Percentiles rank a stretch among this genome's conserved stretches.
phyloP scores from a whole-genome alignment of 2,329 filamentous ascomycete genomes.

The Sporothrix dimorphospora region DNA sequence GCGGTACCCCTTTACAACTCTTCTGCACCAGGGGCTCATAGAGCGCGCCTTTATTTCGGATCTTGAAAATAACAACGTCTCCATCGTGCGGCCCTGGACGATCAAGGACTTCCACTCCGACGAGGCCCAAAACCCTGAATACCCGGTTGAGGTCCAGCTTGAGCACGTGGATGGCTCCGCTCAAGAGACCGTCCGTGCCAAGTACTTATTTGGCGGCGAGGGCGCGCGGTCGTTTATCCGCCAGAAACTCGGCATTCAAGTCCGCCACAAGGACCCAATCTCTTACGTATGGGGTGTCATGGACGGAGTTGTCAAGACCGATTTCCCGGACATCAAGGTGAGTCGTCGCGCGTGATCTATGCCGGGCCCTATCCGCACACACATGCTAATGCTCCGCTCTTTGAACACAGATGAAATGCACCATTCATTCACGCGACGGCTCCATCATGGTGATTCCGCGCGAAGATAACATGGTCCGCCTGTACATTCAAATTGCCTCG shows the following conservation, averaged over 20 bases:
- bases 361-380: too few species aligned
- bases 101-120: conserved; percentile 65
- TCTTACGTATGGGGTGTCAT: conserved; percentile 77
- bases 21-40: conserved; percentile 72
- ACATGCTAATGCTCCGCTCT: conserved; percentile 30
- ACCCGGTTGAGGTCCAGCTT: conserved; percentile 79
- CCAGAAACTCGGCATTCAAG: conserved; percentile 67
- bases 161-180: conserved; percentile 73
- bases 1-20: conserved; percentile 70
- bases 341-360: background rate
- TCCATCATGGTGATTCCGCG: conserved; percentile 81
- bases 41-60: conserved; percentile 71
- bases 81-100: conserved; percentile 67
- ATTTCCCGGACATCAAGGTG: conserved; percentile 76
- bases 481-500: conserved; percentile 69
- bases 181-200: conserved; percentile 68
- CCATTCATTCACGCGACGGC: conserved; percentile 72
- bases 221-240: conserved; percentile 70
- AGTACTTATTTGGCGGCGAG: conserved; percentile 73
- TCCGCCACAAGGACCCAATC: conserved; percentile 72
- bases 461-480: conserved; percentile 68
- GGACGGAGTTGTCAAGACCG: conserved; percentile 71
- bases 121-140: conserved; percentile 54
- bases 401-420: conserved; percentile 65
- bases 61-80: conserved; percentile 62